Percentiles rank a stretch among this genome's conserved stretches.
Evolutionary conservation across 495 filamentous ascomycete genomes (phyloP).

Genomic region (Terfezia boudieri): DNA sequence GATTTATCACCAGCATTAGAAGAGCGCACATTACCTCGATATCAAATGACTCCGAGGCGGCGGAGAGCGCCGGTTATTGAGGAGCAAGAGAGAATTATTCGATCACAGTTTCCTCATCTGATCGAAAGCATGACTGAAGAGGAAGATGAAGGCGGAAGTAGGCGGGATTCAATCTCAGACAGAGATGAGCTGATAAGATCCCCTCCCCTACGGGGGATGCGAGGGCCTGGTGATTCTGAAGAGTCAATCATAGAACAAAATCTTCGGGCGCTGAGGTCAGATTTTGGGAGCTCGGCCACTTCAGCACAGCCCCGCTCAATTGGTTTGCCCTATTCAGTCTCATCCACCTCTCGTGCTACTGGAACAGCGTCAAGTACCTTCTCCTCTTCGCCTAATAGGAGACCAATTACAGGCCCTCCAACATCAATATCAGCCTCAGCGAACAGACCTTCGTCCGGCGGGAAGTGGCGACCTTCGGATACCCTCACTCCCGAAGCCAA

Average conservation of each 20-base stretch:
- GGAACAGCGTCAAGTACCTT: conserved; percentile 1
- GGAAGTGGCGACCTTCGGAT: conserved; percentile 31
- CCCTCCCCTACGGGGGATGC: not conserved
- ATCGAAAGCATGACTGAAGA: not conserved
- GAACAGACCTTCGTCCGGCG: conserved; percentile 17
- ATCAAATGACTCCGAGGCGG: conserved; percentile 29
- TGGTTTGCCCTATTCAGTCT: not conserved
- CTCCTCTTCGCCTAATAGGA: conserved; percentile 9
- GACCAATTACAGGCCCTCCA: conserved; percentile 19
- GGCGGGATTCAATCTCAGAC: not conserved
- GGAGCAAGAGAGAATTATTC: conserved; percentile 17
- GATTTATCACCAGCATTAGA: conserved; percentile 32
- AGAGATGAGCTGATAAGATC: not conserved
- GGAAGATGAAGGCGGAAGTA: not conserved
- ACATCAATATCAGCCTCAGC: conserved; percentile 3
- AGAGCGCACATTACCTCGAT: conserved; percentile 30
- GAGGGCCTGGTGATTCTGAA: not conserved
- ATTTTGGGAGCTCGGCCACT: not conserved
- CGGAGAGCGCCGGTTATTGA: conserved; percentile 14
- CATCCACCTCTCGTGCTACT: conserved; percentile 2
- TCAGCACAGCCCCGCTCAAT: not conserved
- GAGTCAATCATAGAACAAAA: not conserved
- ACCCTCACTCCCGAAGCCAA: conserved; percentile 28
- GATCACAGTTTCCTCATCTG: conserved; percentile 9
- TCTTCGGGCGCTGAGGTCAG: not conserved